Conservation (phyloP, 129 eudicot genomes). For the Helianthus tuberosus region DNA sequence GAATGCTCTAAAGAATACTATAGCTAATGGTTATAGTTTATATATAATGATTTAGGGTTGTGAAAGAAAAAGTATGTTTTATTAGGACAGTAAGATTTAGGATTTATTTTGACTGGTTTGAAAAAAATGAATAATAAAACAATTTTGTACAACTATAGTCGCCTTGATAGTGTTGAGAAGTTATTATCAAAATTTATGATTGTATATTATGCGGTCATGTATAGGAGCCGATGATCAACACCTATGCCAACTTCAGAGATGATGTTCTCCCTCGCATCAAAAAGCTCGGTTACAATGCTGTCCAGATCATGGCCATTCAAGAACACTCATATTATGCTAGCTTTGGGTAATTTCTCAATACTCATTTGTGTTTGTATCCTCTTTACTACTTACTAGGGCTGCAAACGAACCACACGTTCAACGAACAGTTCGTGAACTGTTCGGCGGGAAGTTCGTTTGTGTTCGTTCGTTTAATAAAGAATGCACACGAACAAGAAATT, state of each 20-base stretch:
- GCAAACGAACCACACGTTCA: too few relatives aligned
- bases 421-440: too few relatives aligned
- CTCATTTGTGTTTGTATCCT: slow-evolving; percentile 5
- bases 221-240: slow-evolving; percentile 93
- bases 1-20: not conserved
- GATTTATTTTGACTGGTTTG: not conserved
- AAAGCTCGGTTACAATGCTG: slow-evolving; percentile 96
- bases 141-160: not conserved
- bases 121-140: not conserved
- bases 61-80: not conserved
- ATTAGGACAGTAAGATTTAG: not conserved
- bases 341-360: slow-evolving; percentile 66
- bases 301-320: slow-evolving; percentile 98
- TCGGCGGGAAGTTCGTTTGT: too few relatives aligned
- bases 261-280: slow-evolving; percentile 95
- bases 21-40: not conserved
- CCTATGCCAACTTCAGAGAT: slow-evolving; percentile 91
- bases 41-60: not conserved
- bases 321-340: slow-evolving; percentile 99
- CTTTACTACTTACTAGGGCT: not conserved
- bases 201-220: slow-evolving; percentile 5
- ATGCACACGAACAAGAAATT: too few relatives aligned
- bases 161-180: not conserved
- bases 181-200: slow-evolving; percentile 16
- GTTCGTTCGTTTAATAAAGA: too few relatives aligned